Base-by-base conservation (phyloP, 2,329 filamentous ascomycete genomes). In the Pseudogymnoascus verrucosus region DNA sequence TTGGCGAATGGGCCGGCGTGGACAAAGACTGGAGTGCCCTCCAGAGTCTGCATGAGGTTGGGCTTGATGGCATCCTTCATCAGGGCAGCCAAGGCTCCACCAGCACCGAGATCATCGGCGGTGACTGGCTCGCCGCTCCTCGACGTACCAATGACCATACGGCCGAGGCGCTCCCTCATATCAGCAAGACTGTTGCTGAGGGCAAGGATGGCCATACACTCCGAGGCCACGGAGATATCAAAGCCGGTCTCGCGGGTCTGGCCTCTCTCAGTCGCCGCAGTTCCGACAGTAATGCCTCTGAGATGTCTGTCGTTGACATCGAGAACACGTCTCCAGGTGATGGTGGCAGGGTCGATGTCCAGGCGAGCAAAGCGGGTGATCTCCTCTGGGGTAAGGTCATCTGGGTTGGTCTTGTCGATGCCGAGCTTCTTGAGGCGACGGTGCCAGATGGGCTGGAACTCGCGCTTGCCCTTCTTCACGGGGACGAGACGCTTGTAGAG, bases 51-150 rank as follows among this genome's bases (percentile, higher is more conserved):
- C 95, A 99, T 98, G 68, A 99, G 80, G 78, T 97, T 99, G 65
- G 95, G 95, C 82, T 99, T 99, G 79, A 98, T 96, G 64, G 95
- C 93, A 77, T 99, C 95, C 79, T 89, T 95, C 90, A 99, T 97
- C 71, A 99, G 82, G 31, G 93, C 93, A 47, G 95, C 92, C 68
- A 99, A 80, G 61, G 95, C 95, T 71, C 95, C 95, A 63, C 93
- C 93, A 19, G 88, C 91, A 69, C 95, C 95, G 71, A 99, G 86
- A 73, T 99, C 95, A 73, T 99, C 95, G 72, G 92, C 96, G 65
- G 95, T 98, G 59, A 99, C 89, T 1, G 95, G 91, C 66, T 98
- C 93, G 60, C 95, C 95, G 68, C 80, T 82, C 71, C 83, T 87
- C 44, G 93, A 97, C 65, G 89, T 93, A 64, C 91, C 95, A 68